Evolutionary conservation across 768 basidiomycete genomes (phyloP), one percentile per base, ranked within the genome.

Genomic region (Chalciporus chontae): DNA sequence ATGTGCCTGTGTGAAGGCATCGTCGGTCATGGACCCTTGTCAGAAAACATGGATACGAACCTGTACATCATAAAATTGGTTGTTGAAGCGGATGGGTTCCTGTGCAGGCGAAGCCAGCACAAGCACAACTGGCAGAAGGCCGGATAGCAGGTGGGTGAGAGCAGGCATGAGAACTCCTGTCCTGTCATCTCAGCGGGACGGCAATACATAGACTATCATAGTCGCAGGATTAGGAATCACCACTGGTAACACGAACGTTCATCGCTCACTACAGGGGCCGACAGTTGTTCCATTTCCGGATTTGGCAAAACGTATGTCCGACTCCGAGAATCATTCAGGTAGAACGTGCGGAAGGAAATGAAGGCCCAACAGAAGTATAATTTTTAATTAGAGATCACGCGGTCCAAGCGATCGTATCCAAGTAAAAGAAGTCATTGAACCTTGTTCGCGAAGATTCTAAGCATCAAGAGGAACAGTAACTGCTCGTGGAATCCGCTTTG

Each of bases 51-150:
- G 32, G 42, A 37, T 26, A 54, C 60, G 11, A 41, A 77, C 80
- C 70, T 81, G 80, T 31, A 81, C 65, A 53, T 83, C 80, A 53
- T 73, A 82, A 53, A 69, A 72, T 31, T 61, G 61, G 44, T 50
- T 61, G 21, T 43, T 59, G 42, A 52, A 50, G 19, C 11, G 34
- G 26, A 71, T 56, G 15, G 57, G 45, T 43, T 57, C 50, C 52
- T 66, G 69, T 17, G 65, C 52, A 29, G 68, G 71, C 32, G 62
- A 68, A 29, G 56, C 60, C 31, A 52, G 52, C 40, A 52, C 61
- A 48, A 57, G 48, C 46, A 47, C 34, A 4, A 44, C 14, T 19
- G 34, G 15, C 8, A 56, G 39, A 39, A 51, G 40, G 17, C 45
- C 13, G 31, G 47, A 40, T 26, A 40, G 47, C 8, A 66, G n/a